Percentiles rank a stretch among this genome's conserved stretches.
These are phyloP conservation scores for Furcasterigmium furcatum DNA, from an alignment of 2,329 filamentous ascomycete species.

Conservation along the genomic window DNA sequence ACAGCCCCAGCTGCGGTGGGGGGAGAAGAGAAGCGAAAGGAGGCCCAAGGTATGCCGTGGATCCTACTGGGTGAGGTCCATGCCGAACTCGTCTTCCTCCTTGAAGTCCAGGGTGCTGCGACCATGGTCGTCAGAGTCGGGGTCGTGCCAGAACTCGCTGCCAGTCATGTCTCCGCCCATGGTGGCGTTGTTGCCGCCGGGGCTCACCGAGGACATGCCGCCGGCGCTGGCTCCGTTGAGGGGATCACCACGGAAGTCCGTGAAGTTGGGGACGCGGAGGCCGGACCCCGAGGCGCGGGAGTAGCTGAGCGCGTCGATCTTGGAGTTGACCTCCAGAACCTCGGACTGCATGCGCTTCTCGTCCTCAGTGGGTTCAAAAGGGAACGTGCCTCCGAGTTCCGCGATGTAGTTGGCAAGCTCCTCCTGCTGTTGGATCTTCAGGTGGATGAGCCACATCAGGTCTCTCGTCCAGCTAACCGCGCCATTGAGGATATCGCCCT, in stretches of 20 bases:
- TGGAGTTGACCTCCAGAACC: slow-evolving; percentile 79
- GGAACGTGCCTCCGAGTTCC: slow-evolving; percentile 70
- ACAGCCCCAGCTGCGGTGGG: not conserved
- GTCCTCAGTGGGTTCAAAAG: slow-evolving; percentile 83
- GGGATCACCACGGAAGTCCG: slow-evolving; percentile 82
- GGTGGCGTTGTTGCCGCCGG: slow-evolving; percentile 33
- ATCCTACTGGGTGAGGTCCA: slow-evolving; percentile 60
- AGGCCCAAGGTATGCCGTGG: not conserved
- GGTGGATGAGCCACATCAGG: slow-evolving; percentile 93
- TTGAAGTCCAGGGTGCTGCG: slow-evolving; percentile 73
- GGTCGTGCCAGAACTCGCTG: slow-evolving; percentile 63
- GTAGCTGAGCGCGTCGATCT: slow-evolving; percentile 84
- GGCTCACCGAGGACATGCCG: slow-evolving; percentile 48
- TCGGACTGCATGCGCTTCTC: slow-evolving; percentile 95
- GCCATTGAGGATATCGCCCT: slow-evolving; percentile 96
- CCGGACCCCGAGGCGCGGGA: slow-evolving; percentile 80
- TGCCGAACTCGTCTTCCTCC: slow-evolving; percentile 90
- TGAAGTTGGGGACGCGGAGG: slow-evolving; percentile 88
- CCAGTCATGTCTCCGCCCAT: slow-evolving; percentile 43
- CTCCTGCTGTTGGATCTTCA: slow-evolving; percentile 85
- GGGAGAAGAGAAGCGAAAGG: not conserved
- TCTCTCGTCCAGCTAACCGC: slow-evolving; percentile 96
- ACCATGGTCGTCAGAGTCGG: slow-evolving; percentile 69
- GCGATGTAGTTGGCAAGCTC: slow-evolving; percentile 75
- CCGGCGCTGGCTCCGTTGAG: slow-evolving; percentile 47